Conservation (phyloP, 169 alveolate species). For the Plasmodium relictum region DNA sequence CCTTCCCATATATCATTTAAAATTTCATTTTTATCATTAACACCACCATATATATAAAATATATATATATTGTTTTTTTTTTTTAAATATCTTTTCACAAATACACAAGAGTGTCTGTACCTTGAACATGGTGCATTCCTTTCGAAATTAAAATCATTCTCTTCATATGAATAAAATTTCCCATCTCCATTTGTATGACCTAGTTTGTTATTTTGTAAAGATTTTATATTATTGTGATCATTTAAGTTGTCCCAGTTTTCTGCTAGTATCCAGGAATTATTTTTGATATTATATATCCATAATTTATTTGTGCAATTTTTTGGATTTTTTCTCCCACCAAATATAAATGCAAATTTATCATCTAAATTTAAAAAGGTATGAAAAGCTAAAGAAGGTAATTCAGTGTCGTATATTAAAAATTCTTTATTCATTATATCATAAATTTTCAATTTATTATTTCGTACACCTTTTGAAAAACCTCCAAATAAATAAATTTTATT, state of each 20-base stretch:
- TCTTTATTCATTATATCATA: slow-evolving; percentile 33
- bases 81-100: slow-evolving; percentile 32
- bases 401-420: slow-evolving; percentile 12
- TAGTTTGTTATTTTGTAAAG: too few species aligned
- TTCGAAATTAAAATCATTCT: background rate
- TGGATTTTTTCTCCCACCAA: slow-evolving; percentile 70
- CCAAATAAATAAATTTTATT: slow-evolving; percentile 64
- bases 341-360: slow-evolving; percentile 50
- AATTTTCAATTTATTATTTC: slow-evolving; percentile 48
- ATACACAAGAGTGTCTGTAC: slow-evolving; percentile 46
- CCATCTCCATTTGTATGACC: background rate
- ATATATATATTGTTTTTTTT: slow-evolving; percentile 18
- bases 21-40: slow-evolving; percentile 12
- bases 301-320: slow-evolving; percentile 18
- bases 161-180: background rate
- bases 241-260: too few species aligned
- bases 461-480: slow-evolving; percentile 53
- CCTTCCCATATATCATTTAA: slow-evolving; percentile 62
- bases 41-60: slow-evolving; percentile 62
- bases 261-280: slow-evolving; percentile 37
- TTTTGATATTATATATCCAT: slow-evolving; percentile 48
- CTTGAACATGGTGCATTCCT: slow-evolving; percentile 12
- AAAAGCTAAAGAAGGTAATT: slow-evolving; percentile 29
- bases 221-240: too few species aligned
- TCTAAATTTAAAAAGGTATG: slow-evolving; percentile 44